phyloP scores from a whole-genome alignment of 305 asterid species.

The Salvia sclarea region DNA sequence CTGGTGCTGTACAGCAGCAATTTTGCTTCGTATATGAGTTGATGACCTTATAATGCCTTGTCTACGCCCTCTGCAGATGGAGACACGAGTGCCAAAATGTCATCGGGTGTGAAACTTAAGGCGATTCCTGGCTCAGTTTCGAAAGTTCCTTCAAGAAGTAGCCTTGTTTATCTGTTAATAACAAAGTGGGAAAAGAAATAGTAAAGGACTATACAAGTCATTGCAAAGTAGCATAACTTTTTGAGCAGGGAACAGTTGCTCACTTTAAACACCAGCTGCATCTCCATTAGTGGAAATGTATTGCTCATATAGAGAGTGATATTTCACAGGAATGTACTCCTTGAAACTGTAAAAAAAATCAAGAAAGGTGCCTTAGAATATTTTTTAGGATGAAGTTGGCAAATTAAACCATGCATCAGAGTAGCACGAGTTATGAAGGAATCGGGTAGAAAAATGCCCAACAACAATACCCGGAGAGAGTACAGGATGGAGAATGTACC shows the following conservation, averaged over 20 bases:
- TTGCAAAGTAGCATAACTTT: neutral
- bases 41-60: neutral
- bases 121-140: neutral
- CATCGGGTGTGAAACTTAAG: neutral
- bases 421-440: neutral
- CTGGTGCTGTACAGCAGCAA: neutral
- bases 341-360: conserved; percentile 70
- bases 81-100: conserved; percentile 5
- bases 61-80: conserved; percentile 23
- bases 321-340: conserved; percentile 75
- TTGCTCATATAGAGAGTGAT: conserved; percentile 65
- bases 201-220: neutral
- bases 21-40: neutral
- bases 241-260: conserved; percentile 27
- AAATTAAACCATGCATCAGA: no score
- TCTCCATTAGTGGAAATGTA: conserved; percentile 42
- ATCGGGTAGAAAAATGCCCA: no score
- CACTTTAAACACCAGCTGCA: conserved; percentile 44
- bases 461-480: neutral
- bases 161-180: neutral
- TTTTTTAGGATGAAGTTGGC: neutral
- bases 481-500: no score
- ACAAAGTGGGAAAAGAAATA: neutral
- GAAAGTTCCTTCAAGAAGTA: neutral
- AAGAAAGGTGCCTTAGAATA: conserved; percentile 29